These are phyloP conservation scores for Cylindrodendrum hubeiense DNA, from an alignment of 2,329 filamentous ascomycete species.

Conservation along the genomic window DNA sequence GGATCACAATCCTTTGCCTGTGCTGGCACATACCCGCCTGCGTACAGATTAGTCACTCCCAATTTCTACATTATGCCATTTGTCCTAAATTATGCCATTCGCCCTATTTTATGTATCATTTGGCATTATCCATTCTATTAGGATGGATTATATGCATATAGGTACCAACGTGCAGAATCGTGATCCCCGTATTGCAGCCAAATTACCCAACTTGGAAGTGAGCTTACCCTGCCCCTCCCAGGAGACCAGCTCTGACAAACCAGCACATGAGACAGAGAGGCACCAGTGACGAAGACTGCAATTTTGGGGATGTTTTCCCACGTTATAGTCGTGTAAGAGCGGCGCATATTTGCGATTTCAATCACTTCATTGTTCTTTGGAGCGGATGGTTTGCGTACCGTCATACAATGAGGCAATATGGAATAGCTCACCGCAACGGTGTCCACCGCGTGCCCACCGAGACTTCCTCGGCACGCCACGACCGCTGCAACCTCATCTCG, in stretches of 20 bases:
- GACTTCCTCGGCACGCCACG: conserved; percentile 9
- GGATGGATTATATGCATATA: too few species aligned
- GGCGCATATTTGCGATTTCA: too few species aligned
- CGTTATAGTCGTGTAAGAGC: too few species aligned
- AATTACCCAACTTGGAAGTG: conserved; percentile 3
- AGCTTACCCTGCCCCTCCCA: conserved; percentile 15
- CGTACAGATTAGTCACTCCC: too few species aligned
- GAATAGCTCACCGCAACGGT: conserved; percentile 21
- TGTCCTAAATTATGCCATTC: too few species aligned
- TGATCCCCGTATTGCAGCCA: not conserved
- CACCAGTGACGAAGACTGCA: not conserved
- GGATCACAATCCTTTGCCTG: not conserved
- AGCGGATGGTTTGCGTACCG: not conserved
- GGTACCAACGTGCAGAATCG: too few species aligned
- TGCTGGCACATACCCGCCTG: too few species aligned
- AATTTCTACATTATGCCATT: too few species aligned
- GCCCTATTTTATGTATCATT: too few species aligned
- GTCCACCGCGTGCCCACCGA: conserved; percentile 14
- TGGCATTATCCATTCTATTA: too few species aligned
- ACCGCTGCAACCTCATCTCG: not conserved
- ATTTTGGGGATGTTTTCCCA: too few species aligned
- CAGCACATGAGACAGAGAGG: not conserved
- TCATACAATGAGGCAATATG: not conserved
- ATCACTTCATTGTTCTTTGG: not conserved
- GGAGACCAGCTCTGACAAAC: not conserved